phyloP scores from a whole-genome alignment of 1,284 basidiomycete genomes.

The Ceratobasidium sp. region DNA sequence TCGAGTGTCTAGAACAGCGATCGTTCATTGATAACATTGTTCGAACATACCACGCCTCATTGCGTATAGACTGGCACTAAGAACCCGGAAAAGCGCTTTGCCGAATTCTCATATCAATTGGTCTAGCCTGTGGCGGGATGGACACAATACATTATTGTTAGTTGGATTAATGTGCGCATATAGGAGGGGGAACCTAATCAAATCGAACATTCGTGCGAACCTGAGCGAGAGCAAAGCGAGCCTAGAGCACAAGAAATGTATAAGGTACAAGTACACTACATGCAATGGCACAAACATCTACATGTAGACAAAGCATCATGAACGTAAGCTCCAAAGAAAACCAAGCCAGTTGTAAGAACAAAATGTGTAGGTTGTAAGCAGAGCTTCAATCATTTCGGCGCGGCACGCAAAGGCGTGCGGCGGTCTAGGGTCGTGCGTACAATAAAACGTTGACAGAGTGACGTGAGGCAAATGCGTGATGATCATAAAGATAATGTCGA shows the following conservation, averaged over 20 bases:
- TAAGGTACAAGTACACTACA: constrained; percentile 27
- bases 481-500: not conserved
- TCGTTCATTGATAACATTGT: not conserved
- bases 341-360: constrained; percentile 1
- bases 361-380: not conserved
- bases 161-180: not conserved
- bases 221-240: too few species aligned
- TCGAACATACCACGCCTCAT: too few species aligned
- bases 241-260: not conserved
- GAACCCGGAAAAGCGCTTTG: too few species aligned
- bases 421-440: not conserved
- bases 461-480: not conserved
- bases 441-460: constrained; percentile 16
- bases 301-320: constrained; percentile 10
- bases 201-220: too few species aligned
- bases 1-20: too few species aligned
- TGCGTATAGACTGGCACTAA: too few species aligned
- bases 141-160: not conserved
- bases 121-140: not conserved
- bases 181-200: not conserved
- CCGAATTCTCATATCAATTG: too few species aligned
- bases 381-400: not conserved
- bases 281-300: constrained; percentile 19
- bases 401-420: not conserved
- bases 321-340: constrained; percentile 4